These are phyloP conservation scores for Macaranga tanarius DNA, from an alignment of 441 rosid genomes.

Conservation along the genomic window DNA sequence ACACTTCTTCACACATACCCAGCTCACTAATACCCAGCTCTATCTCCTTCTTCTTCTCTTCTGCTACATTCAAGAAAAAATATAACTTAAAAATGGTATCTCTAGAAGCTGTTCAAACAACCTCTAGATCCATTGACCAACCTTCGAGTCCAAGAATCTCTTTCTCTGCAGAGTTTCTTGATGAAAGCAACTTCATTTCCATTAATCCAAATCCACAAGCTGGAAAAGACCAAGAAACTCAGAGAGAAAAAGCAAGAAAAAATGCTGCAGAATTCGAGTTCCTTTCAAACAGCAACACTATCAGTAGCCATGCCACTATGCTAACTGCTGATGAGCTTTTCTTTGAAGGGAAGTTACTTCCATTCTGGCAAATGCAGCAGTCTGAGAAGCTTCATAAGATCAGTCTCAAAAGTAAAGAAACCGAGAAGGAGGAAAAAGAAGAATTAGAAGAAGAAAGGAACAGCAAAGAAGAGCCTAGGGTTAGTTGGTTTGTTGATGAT, in stretches of 20 bases:
- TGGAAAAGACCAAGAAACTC: slow-evolving; percentile 32
- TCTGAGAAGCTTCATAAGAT: slow-evolving; percentile 70
- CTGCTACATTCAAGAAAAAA: neutral
- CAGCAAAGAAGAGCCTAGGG: slow-evolving; percentile 44
- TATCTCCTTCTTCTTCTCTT: neutral
- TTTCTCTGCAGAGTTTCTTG: slow-evolving; percentile 78
- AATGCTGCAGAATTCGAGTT: slow-evolving; percentile 64
- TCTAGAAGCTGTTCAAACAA: slow-evolving; percentile 39
- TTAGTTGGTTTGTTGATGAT: slow-evolving; percentile 76
- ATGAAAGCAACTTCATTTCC: slow-evolving; percentile 68
- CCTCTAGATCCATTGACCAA: slow-evolving; percentile 39
- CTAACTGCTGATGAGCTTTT: slow-evolving; percentile 80
- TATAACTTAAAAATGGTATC: slow-evolving; percentile 42
- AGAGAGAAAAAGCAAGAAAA: slow-evolving; percentile 40
- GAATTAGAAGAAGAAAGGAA: slow-evolving; percentile 22
- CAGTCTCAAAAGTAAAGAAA: slow-evolving; percentile 44
- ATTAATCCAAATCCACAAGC: slow-evolving; percentile 49
- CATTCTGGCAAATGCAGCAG: slow-evolving; percentile 72
- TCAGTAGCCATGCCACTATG: slow-evolving; percentile 49
- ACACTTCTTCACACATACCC: slow-evolving; percentile 23
- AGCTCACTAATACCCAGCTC: slow-evolving; percentile 3
- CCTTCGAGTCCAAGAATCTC: slow-evolving; percentile 70
- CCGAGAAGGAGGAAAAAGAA: slow-evolving; percentile 27
- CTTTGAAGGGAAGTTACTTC: slow-evolving; percentile 80
- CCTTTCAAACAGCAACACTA: slow-evolving; percentile 44